Base-by-base conservation (phyloP, 495 filamentous ascomycete genomes). In the Jackrogersella multiformis region DNA sequence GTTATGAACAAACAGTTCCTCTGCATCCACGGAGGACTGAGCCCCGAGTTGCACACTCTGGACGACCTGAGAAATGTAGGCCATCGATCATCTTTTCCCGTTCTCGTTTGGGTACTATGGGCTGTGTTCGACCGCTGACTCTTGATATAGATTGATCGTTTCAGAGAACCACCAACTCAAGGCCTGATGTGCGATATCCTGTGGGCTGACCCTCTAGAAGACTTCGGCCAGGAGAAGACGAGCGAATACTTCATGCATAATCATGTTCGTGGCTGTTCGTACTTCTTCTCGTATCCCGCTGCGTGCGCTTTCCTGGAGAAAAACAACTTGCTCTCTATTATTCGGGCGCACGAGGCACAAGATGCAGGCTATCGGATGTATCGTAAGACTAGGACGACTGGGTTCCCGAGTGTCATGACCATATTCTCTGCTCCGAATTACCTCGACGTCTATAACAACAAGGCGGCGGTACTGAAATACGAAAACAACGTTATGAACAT, bases 401-500 rank as follows among this genome's bases (percentile, higher is more conserved):
- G 95, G 1, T 99, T 99, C 82, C 95, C 95, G 8, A 97, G 94
- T 79, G 95, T 99, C 57, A 99, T 99, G 95, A 99, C 95, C 41
- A 99, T 99, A 74, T 99, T 99, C 85, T 97, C 94, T 48, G 95
- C 95, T 3, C 95, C 95, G 20, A 99, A 99, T 75, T 98, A 99
- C 74, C 85, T 99, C 64, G 95, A 99, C 75, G 93, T 99, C n/a
- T 99, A 99, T 82, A 99, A 99, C 87, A 99, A 99, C 86, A 99
- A 99, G 80, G 95, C 95, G 0, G 95, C 95, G 0, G 95, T 99
- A 18, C 81, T 99, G 61, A 99, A 99, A 77, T 99, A 99, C 76
- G 95, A 99, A 77, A 99, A 99, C 80, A 99, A 99, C 74, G 95
- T 99, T 58, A 99, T 99, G 95, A 99, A 99, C 83, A 99, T 99